phyloP scores from a whole-genome alignment of 495 filamentous ascomycete species.

The Podospora sp. region DNA sequence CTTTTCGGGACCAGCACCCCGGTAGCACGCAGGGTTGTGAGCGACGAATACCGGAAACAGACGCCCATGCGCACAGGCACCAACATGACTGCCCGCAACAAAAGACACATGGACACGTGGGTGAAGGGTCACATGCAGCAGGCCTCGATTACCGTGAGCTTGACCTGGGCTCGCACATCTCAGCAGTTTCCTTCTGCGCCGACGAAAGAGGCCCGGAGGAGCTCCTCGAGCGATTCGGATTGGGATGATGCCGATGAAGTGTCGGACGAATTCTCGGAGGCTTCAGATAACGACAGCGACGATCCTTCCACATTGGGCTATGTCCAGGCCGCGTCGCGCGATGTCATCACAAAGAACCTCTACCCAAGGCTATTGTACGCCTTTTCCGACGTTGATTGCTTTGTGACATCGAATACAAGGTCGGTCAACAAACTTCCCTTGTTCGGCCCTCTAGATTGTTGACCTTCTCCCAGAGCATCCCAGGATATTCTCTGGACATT shows the following conservation, averaged over 20 bases:
- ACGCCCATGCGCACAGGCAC: background rate
- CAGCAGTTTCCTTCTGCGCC: background rate
- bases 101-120: background rate
- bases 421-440: slow-evolving; percentile 21
- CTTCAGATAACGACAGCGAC: background rate
- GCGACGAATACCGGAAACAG: background rate
- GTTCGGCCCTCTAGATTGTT: background rate
- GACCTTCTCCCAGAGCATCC: background rate
- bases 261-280: background rate
- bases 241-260: background rate
- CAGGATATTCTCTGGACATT: slow-evolving; percentile 3
- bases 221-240: background rate
- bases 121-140: background rate
- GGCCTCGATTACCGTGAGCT: slow-evolving; percentile 5
- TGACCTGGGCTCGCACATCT: background rate
- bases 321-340: slow-evolving; percentile 19
- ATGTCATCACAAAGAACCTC: slow-evolving; percentile 41
- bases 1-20: slow-evolving; percentile 22
- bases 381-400: slow-evolving; percentile 53
- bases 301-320: slow-evolving; percentile 7
- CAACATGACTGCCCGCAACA: background rate
- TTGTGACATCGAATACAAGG: slow-evolving; percentile 44
- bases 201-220: background rate
- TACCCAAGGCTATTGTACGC: slow-evolving; percentile 56
- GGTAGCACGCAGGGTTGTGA: background rate